phyloP scores from a whole-genome alignment of 169 alveolate species.

The Plasmodium berghei region DNA sequence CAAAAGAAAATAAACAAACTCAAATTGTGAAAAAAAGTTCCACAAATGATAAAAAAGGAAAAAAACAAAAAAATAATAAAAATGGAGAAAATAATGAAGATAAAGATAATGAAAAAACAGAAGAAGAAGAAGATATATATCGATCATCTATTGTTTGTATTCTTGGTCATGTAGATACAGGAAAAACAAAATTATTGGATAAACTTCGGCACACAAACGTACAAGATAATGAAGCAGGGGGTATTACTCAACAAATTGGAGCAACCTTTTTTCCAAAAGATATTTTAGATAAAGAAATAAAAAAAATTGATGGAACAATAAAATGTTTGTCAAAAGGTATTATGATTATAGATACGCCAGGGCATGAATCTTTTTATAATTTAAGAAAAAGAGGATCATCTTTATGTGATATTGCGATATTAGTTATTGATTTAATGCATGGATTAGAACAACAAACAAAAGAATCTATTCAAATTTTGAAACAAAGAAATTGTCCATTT shows the following conservation, averaged over 20 bases:
- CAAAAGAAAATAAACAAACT: constrained; percentile 66
- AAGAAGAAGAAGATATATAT: constrained; percentile 81
- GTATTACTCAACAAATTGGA: constrained; percentile 99
- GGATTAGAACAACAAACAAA: constrained; percentile 99
- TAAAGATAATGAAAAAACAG: constrained; percentile 41
- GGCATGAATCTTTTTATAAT: constrained; percentile 98
- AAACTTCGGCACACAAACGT: constrained; percentile 98
- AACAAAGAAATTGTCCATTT: constrained; percentile 95
- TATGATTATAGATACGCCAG: constrained; percentile 99
- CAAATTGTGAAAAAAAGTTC: neutral
- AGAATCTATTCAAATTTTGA: constrained; percentile 94
- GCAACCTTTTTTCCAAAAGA: constrained; percentile 99
- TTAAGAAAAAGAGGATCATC: constrained; percentile 99
- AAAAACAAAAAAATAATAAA: constrained; percentile 30
- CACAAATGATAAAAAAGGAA: constrained; percentile 16
- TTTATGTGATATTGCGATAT: constrained; percentile 98
- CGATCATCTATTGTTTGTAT: constrained; percentile 98
- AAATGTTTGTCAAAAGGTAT: constrained; percentile 88
- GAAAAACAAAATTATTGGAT: constrained; percentile 99
- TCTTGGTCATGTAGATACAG: constrained; percentile 99
- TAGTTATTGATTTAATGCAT: constrained; percentile 99
- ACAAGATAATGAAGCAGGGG: constrained; percentile 99
- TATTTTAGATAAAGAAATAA: constrained; percentile 92
- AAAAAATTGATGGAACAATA: constrained; percentile 77
- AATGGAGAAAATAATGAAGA: neutral